These are phyloP conservation scores for Talaromyces sp. DNA, from an alignment of 2,329 filamentous ascomycete species.

Conservation along the genomic window DNA sequence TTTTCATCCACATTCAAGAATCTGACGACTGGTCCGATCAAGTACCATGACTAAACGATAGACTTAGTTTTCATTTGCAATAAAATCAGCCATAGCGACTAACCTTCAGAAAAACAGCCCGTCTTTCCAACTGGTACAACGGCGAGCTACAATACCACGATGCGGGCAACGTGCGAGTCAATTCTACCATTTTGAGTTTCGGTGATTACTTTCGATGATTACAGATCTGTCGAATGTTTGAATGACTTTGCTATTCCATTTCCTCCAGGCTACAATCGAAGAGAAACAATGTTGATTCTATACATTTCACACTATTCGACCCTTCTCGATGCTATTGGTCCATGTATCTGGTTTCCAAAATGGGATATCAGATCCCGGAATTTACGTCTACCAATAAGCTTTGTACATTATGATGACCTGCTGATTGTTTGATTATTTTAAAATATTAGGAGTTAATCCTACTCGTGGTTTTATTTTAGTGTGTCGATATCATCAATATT, in stretches of 20 bases:
- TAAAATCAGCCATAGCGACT: neutral
- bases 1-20: constrained; percentile 43
- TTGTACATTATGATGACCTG: neutral
- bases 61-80: neutral
- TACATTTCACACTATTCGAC: neutral
- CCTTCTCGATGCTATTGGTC: constrained; percentile 4
- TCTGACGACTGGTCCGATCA: constrained; percentile 52
- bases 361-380: constrained; percentile 16
- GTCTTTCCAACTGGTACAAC: constrained; percentile 50
- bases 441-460: neutral
- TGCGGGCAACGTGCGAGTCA: constrained; percentile 47
- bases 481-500: neutral
- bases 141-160: constrained; percentile 52
- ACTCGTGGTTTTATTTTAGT: neutral
- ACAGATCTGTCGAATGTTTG: neutral
- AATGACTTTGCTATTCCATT: neutral
- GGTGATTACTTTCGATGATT: neutral
- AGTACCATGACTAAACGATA: constrained; percentile 49
- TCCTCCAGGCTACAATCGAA: neutral
- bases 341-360: constrained; percentile 12
- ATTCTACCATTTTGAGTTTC: constrained; percentile 29
- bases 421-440: neutral
- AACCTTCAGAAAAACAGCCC: constrained; percentile 51
- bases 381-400: neutral
- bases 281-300: neutral